Evolutionary conservation across 2,329 filamentous ascomycete species (phyloP).

Genomic region (Rhinocladiella similis): DNA sequence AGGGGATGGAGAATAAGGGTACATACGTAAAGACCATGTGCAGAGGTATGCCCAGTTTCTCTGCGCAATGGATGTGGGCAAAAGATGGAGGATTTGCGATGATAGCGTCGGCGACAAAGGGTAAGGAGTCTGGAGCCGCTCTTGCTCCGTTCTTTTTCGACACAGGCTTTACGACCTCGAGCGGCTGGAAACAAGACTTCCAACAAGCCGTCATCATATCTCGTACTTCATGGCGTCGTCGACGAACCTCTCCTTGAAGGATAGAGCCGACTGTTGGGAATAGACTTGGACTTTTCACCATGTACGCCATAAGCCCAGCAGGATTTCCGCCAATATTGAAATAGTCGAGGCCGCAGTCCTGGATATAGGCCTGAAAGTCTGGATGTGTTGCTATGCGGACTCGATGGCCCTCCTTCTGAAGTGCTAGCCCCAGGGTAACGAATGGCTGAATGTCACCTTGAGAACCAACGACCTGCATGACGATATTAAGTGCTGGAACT

Average conservation of each 20-base stretch:
- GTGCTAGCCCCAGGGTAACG: constrained; percentile 64
- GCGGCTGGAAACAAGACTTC: constrained; percentile 70
- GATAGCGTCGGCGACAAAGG: constrained; percentile 82
- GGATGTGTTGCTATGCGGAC: constrained; percentile 72
- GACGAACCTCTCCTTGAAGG: constrained; percentile 72
- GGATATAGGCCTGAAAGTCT: constrained; percentile 66
- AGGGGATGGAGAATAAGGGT: constrained; percentile 69
- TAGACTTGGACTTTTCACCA: constrained; percentile 83
- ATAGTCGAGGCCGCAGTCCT: constrained; percentile 70
- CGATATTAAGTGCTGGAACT: constrained; percentile 56
- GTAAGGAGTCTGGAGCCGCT: constrained; percentile 36
- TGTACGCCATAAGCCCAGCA: constrained; percentile 76
- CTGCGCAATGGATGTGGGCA: constrained; percentile 75
- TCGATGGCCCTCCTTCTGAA: constrained; percentile 69
- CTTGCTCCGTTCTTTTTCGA: constrained; percentile 51
- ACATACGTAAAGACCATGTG: constrained; percentile 88
- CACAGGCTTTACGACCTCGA: constrained; percentile 49
- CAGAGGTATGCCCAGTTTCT: constrained; percentile 72
- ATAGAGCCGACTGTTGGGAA: constrained; percentile 79
- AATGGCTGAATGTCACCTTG: constrained; percentile 76
- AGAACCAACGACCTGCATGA: constrained; percentile 73
- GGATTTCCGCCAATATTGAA: constrained; percentile 76
- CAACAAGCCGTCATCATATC: constrained; percentile 80
- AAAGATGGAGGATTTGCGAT: constrained; percentile 81
- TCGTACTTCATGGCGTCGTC: constrained; percentile 71